These are phyloP conservation scores for Nymphaea colorata DNA, from an alignment of 164 flowering plant species.

Conservation along the genomic window DNA sequence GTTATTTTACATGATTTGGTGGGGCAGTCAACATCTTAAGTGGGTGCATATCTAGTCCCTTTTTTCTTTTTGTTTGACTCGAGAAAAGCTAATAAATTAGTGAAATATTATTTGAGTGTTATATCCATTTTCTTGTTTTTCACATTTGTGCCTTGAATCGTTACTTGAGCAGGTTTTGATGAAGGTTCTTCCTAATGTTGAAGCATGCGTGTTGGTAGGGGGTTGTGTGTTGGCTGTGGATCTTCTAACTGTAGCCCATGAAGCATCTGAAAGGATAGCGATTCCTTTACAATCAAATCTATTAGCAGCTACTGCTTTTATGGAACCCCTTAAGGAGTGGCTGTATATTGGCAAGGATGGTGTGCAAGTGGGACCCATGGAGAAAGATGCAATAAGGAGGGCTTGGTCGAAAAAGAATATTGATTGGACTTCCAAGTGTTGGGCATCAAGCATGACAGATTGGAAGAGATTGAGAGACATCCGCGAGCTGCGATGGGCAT, in stretches of 20 bases:
- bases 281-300: slow-evolving; percentile 96
- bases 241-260: slow-evolving; percentile 84
- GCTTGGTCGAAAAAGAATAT: slow-evolving; percentile 88
- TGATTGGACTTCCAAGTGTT: slow-evolving; percentile 83
- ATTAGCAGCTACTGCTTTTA: slow-evolving; percentile 94
- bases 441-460: slow-evolving; percentile 95
- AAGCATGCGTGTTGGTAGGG: slow-evolving; percentile 96
- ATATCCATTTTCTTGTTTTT: background rate
- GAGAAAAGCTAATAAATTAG: too few relatives aligned
- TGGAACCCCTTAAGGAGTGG: slow-evolving; percentile 99
- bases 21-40: too few relatives aligned
- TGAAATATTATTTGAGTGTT: background rate
- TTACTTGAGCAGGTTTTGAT: slow-evolving; percentile 56
- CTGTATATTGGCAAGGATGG: slow-evolving; percentile 77
- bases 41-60: too few relatives aligned
- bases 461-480: slow-evolving; percentile 95
- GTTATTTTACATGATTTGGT: too few relatives aligned
- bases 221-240: slow-evolving; percentile 98
- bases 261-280: slow-evolving; percentile 89
- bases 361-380: slow-evolving; percentile 79
- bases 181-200: slow-evolving; percentile 83
- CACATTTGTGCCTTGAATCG: background rate
- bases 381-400: slow-evolving; percentile 94
- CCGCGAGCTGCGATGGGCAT: slow-evolving; percentile 95
- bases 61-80: too few relatives aligned